Conservation (phyloP, 305 asterid genomes). For the Fraxinus velutina region DNA sequence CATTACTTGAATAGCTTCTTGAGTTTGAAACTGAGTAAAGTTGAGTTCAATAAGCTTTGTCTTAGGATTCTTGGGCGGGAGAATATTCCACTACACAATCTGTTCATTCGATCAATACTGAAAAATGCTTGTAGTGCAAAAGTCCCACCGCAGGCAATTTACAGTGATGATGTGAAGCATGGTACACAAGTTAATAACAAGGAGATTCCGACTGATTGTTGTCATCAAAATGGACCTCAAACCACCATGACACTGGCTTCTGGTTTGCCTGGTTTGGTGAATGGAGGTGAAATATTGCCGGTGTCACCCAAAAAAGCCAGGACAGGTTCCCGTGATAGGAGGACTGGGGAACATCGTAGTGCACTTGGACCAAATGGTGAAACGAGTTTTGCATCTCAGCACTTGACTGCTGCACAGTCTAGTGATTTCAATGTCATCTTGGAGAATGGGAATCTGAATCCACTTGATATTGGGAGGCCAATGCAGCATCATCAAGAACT, state of each 20-base stretch:
- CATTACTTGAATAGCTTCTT: slow-evolving; percentile 63
- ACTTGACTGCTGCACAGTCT: slow-evolving; percentile 33
- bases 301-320: slow-evolving; percentile 68
- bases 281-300: slow-evolving; percentile 58
- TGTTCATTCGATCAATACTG: slow-evolving; percentile 61
- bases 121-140: slow-evolving; percentile 62
- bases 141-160: slow-evolving; percentile 49
- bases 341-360: slow-evolving; percentile 51
- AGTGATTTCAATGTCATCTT: slow-evolving; percentile 29
- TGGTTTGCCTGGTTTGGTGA: slow-evolving; percentile 51
- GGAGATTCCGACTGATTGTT: slow-evolving; percentile 42
- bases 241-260: slow-evolving; percentile 34
- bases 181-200: slow-evolving; percentile 34
- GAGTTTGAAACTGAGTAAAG: slow-evolving; percentile 66
- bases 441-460: slow-evolving; percentile 52
- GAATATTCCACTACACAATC: slow-evolving; percentile 80
- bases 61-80: slow-evolving; percentile 66
- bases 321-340: slow-evolving; percentile 53
- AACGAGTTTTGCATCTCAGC: slow-evolving; percentile 38
- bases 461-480: slow-evolving; percentile 37
- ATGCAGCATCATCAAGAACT: slow-evolving; percentile 45
- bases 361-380: slow-evolving; percentile 55
- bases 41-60: slow-evolving; percentile 73
- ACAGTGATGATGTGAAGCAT: slow-evolving; percentile 36
- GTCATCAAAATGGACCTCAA: slow-evolving; percentile 59